A percentile compares a stretch with the other conserved stretches of the same genome.
Conservation (phyloP, 768 basidiomycete species). For the button mushroom (Agaricus bisporus) region DNA sequence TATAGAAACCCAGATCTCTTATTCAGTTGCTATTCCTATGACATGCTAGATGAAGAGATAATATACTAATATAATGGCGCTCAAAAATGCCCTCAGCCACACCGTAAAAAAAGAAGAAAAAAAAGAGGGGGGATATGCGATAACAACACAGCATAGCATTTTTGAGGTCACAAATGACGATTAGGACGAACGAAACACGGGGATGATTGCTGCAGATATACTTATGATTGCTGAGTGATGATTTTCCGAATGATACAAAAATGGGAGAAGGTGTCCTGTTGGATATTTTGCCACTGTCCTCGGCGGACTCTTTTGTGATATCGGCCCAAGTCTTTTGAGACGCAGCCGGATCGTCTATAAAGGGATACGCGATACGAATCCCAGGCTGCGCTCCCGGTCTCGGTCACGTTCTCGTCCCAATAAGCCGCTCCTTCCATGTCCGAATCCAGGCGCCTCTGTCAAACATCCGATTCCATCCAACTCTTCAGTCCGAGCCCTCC, state of each 20-base stretch:
- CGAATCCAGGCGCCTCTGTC: slow-evolving; percentile 54
- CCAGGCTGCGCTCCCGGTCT: slow-evolving; percentile 18
- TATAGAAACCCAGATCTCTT: slow-evolving; percentile 12
- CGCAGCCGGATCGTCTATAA: not conserved
- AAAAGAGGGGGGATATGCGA: slow-evolving; percentile 4
- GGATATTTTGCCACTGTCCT: not conserved
- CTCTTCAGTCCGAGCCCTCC: slow-evolving; percentile 50
- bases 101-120: not conserved
- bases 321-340: not conserved
- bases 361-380: slow-evolving; percentile 1
- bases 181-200: not conserved
- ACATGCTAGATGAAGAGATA: not conserved
- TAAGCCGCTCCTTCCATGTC: slow-evolving; percentile 61
- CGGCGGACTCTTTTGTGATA: not conserved
- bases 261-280: not conserved
- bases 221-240: slow-evolving; percentile 8
- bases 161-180: not conserved
- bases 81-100: not conserved
- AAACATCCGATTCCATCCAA: slow-evolving; percentile 36
- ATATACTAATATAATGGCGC: slow-evolving; percentile 9
- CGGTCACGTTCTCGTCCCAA: slow-evolving; percentile 32
- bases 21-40: not conserved
- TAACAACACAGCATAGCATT: slow-evolving; percentile 5
- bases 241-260: slow-evolving; percentile 9
- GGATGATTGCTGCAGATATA: not conserved